Conservation (phyloP, 345 rosid genomes). For the Bruguiera parviflora region DNA sequence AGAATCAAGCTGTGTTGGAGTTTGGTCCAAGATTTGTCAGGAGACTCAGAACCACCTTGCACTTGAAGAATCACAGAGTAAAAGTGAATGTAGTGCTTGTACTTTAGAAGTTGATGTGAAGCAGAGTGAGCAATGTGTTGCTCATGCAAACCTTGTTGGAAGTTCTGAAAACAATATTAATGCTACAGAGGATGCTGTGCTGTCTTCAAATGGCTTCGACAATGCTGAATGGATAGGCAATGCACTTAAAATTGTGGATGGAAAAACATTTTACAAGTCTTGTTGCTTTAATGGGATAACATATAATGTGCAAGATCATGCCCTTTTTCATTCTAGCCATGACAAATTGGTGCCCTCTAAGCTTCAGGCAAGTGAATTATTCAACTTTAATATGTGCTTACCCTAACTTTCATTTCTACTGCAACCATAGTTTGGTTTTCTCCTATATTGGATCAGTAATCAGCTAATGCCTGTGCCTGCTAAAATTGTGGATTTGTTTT, state of each 20-base stretch:
- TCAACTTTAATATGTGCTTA: background rate
- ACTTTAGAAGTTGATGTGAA: conserved; percentile 14
- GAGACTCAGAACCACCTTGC: conserved; percentile 9
- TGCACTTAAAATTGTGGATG: conserved; percentile 36
- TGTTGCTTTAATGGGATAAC: conserved; percentile 48
- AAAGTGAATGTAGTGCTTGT: conserved; percentile 18
- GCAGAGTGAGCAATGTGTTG: conserved; percentile 24
- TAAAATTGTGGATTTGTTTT: background rate
- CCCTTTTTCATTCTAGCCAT: conserved; percentile 40
- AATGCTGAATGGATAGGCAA: conserved; percentile 46
- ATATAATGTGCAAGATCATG: conserved; percentile 56
- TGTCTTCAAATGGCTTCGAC: conserved; percentile 26
- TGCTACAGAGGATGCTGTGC: conserved; percentile 6
- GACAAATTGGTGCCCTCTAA: conserved; percentile 49
- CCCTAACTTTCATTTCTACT: background rate
- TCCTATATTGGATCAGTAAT: background rate
- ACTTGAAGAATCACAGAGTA: conserved; percentile 18
- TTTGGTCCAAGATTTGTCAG: conserved; percentile 14
- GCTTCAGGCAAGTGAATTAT: conserved; percentile 47
- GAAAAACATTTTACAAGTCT: conserved; percentile 43
- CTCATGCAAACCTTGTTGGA: conserved; percentile 25
- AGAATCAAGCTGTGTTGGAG: conserved; percentile 23
- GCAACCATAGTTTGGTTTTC: background rate
- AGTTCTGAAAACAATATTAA: conserved; percentile 23
- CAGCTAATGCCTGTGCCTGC: background rate